A percentile compares a stretch with the other conserved stretches of the same genome.
phyloP scores from a whole-genome alignment of 306 rosid species.

The Castanea mollissima region DNA sequence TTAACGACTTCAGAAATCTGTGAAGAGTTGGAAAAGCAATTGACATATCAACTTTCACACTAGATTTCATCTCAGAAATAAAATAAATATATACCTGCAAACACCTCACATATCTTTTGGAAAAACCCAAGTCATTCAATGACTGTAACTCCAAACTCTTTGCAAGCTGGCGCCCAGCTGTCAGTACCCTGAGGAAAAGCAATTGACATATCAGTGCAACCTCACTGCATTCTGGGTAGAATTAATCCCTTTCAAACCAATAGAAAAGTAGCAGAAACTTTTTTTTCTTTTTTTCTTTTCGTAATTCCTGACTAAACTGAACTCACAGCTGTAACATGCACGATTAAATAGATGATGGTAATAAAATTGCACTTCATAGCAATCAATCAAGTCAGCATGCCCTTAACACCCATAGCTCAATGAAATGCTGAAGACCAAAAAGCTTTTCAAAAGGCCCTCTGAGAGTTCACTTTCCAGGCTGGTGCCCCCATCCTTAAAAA shows the following conservation, averaged over 20 bases:
- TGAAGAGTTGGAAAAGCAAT: slow-evolving; percentile 19
- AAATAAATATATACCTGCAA: slow-evolving; percentile 67
- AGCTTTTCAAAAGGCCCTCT: neutral
- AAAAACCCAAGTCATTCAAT: slow-evolving; percentile 87
- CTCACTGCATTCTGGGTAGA: neutral
- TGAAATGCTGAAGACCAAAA: neutral
- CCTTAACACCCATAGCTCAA: neutral
- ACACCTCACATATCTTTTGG: slow-evolving; percentile 96
- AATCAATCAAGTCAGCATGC: neutral
- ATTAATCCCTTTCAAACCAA: neutral
- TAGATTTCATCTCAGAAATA: slow-evolving; percentile 11
- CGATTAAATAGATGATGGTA: neutral
- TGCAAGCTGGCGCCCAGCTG: slow-evolving; percentile 91
- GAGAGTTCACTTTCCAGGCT: neutral
- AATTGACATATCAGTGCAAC: slow-evolving; percentile 12
- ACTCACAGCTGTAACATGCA: neutral
- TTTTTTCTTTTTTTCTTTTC: neutral
- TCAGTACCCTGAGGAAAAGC: slow-evolving; percentile 64
- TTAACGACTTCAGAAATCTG: slow-evolving; percentile 97
- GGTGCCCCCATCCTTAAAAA: neutral
- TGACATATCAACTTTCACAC: neutral
- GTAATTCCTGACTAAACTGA: neutral
- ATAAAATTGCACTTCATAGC: neutral
- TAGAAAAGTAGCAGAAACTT: neutral
- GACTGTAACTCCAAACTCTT: slow-evolving; percentile 92